These are phyloP conservation scores for Blastocystis sp. DNA, from an alignment of 352 stramenopile species.

Conservation along the genomic window DNA sequence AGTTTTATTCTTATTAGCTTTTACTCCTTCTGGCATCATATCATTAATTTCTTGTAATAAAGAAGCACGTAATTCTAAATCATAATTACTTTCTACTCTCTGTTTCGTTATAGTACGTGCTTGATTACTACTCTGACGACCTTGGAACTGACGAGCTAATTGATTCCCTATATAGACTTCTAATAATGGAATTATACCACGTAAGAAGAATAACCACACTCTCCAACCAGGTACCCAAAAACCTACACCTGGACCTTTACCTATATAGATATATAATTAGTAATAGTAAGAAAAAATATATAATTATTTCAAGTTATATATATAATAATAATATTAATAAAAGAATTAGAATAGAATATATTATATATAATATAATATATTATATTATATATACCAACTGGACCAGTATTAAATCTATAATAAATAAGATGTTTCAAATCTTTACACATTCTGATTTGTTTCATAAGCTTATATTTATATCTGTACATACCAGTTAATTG, in stretches of 20 bases:
- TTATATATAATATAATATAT: too few relatives aligned
- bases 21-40: constrained; percentile 99
- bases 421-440: constrained; percentile 99
- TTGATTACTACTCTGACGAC: constrained; percentile 86
- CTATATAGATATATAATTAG: too few relatives aligned
- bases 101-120: constrained; percentile 99
- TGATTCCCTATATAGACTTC: constrained; percentile 96
- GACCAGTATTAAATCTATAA: constrained; percentile 98
- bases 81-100: constrained; percentile 94
- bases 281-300: too few relatives aligned
- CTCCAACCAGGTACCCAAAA: constrained; percentile 96
- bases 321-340: too few relatives aligned
- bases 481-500: constrained; percentile 98
- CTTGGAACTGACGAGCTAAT: constrained; percentile 93
- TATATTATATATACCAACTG: too few relatives aligned
- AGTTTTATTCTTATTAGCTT: constrained; percentile 91
- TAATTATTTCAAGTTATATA: too few relatives aligned
- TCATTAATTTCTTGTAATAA: constrained; percentile 99
- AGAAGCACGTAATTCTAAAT: constrained; percentile 88
- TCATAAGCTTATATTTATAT: constrained; percentile 94
- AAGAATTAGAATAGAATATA: too few relatives aligned
- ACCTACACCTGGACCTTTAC: constrained; percentile 90
- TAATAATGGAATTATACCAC: constrained; percentile 87
- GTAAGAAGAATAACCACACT: constrained; percentile 98
- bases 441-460: constrained; percentile 93